These are phyloP conservation scores for Yamadazyma insecticola DNA, from an alignment of 805 yeast genomes.

Conservation along the genomic window DNA sequence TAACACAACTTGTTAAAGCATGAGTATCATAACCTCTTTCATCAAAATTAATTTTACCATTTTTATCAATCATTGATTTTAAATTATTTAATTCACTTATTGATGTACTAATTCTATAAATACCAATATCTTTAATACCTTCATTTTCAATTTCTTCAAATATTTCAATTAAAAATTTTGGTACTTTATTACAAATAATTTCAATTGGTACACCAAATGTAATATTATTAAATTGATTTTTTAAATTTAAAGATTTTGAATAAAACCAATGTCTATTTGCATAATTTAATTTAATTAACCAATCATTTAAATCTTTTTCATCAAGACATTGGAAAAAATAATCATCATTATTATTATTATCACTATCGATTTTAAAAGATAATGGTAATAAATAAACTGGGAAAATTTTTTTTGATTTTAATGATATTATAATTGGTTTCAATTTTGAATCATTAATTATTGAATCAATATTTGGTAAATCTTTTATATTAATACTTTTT, in stretches of 20 bases:
- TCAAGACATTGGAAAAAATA: constrained; percentile 62
- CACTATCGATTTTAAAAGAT: constrained; percentile 46
- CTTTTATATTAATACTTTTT: constrained; percentile 43
- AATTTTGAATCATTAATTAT: constrained; percentile 36
- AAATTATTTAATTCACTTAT: constrained; percentile 41
- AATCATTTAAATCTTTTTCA: constrained; percentile 62
- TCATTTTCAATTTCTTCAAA: constrained; percentile 76
- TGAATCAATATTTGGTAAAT: constrained; percentile 53
- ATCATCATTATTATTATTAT: constrained; percentile 40
- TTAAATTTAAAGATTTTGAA: constrained; percentile 33
- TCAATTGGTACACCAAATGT: constrained; percentile 87
- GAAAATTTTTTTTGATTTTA: constrained; percentile 43
- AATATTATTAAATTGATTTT: constrained; percentile 12
- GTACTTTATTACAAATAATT: constrained; percentile 70
- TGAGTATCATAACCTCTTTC: constrained; percentile 65
- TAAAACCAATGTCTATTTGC: constrained; percentile 54
- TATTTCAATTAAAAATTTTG: constrained; percentile 60
- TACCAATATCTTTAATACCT: constrained; percentile 86
- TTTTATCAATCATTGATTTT: constrained; percentile 40
- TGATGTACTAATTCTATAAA: constrained; percentile 68
- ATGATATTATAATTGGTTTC: constrained; percentile 51
- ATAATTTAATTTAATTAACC: constrained; percentile 54
- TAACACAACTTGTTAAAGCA: constrained; percentile 84
- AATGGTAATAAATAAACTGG: constrained; percentile 48
- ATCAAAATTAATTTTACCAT: constrained; percentile 47